Evolutionary conservation across 73 alveolate genomes (phyloP), one percentile per base, ranked within the genome.

Genomic region (Paramecium pentaurelia): DNA sequence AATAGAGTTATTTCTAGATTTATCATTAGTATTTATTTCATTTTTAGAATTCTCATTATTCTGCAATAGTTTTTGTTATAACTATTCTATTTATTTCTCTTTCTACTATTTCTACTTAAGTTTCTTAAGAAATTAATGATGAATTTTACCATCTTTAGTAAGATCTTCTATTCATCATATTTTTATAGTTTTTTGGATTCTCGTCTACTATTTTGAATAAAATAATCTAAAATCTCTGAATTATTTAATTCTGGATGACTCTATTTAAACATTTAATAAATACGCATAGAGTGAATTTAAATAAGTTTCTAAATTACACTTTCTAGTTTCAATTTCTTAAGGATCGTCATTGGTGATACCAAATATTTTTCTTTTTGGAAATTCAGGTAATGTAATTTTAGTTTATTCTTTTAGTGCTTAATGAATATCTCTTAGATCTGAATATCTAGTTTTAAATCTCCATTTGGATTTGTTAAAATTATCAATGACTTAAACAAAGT

Each of bases 361-460:
- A 80, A 80, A 80, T 18, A 80, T 44, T 12, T 80, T 80, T 20
- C 91, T 42, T 80, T 80, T 80, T 2, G 91, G 91, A 80, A 80
- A 80, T 47, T 80, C 91, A 5, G 91, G 91, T 45, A 80, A 28
- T 25, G 12, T 22, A 18, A 32, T 80, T 20, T 42, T 45, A n/a
- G 47, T 80, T 34, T 42, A 44, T 42, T 42, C 91, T n/a, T 80
- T 80, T 3, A 80, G 5, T 8, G 91, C 91, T 47, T 80, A n/a
- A 80, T 80, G 91, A 0, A 80, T 80, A 12, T 80, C 91, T 45
- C 91, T 80, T 45, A 80, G 27, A 47, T 80, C 91, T 11, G 91
- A 80, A 25, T 80, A 80, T 49, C 91, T 40, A 25, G 73, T 49
- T 80, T 80, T 80, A 14, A 45, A 80, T 80, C 91, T 80, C 91